Base-by-base conservation (phyloP, 2,329 filamentous ascomycete species). In the Colletotrichum sp. region DNA sequence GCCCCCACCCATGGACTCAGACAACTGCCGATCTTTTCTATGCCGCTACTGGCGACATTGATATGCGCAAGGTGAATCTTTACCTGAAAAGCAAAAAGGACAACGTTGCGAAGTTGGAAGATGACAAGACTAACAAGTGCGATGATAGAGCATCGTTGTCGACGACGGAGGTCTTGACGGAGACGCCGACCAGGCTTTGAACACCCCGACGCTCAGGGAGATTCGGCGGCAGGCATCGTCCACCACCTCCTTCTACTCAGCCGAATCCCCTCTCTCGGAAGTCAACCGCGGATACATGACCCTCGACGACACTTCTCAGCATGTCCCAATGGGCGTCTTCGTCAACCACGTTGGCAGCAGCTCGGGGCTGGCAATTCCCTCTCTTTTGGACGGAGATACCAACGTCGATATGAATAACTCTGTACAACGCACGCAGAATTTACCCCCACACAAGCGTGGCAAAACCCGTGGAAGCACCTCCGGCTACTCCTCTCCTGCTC, bases 11-110 rank as follows among this genome's bases (percentile, higher is more conserved):
- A 4, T 71, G 61, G 32, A 75, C 71, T 5, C 75, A 75, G 34
- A 61, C 72, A 24, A 72, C 68, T 15, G 32, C 62, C 2, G 80
- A 82, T 32, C 32, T 71, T 3, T 77, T 80, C 43, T 82, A 80
- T n/a, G 26, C n/a, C 6, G 70, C 70, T 21, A 73, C 58, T 2
- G 78, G 75, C 8, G 34, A 68, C 21, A 52, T 79, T 38, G 80
- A 83, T 18, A 28, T 79, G 4, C 77, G 80, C n/a, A 79, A 73
- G 5, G 78, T 79, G 77, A 79, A 81, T 28, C 58, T 71, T 2
- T 83, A 83, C 55, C 77, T 78, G 36, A 73, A 60, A 8, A 73
- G 43, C 73, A 73, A 76, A 62, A 6, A 36, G 15, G n/a, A n/a
- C 9, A 36, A 18, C n/a, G 18, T 38, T 6, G 26, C 34, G 26